A percentile compares a stretch with the other conserved stretches of the same genome.
Evolutionary conservation across 768 basidiomycete genomes (phyloP).

Genomic region (Tulasnella sp.): DNA sequence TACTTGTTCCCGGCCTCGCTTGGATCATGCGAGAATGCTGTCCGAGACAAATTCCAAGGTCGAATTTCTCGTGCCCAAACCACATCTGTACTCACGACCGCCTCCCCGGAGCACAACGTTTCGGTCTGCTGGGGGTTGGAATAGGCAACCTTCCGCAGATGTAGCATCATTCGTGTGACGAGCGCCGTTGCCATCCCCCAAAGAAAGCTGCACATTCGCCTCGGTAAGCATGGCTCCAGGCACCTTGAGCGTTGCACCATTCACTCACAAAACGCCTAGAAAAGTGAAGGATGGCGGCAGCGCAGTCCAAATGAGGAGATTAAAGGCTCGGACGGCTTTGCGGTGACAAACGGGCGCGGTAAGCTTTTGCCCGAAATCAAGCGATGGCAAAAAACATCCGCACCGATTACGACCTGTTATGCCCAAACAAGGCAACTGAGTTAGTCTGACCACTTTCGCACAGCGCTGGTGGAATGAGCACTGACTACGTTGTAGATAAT

Average conservation of each 20-base stretch:
- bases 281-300: neutral
- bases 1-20: neutral
- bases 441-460: neutral
- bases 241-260: neutral
- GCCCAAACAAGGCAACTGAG: neutral
- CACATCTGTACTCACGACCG: neutral
- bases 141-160: neutral
- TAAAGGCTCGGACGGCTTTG: neutral
- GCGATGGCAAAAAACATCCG: neutral
- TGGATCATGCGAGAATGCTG: neutral
- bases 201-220: neutral
- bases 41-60: neutral
- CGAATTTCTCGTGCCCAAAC: neutral
- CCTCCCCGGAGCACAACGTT: neutral
- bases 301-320: neutral
- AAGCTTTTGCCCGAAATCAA: neutral
- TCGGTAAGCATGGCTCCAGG: neutral
- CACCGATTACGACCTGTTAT: neutral
- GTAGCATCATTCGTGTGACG: neutral
- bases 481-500: neutral
- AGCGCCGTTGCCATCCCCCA: neutral
- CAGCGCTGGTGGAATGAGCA: neutral
- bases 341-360: neutral
- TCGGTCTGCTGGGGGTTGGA: neutral
- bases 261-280: neutral